These are phyloP conservation scores for Aureobasidium vineae DNA, from an alignment of 2,329 filamentous ascomycete genomes.

Conservation along the genomic window DNA sequence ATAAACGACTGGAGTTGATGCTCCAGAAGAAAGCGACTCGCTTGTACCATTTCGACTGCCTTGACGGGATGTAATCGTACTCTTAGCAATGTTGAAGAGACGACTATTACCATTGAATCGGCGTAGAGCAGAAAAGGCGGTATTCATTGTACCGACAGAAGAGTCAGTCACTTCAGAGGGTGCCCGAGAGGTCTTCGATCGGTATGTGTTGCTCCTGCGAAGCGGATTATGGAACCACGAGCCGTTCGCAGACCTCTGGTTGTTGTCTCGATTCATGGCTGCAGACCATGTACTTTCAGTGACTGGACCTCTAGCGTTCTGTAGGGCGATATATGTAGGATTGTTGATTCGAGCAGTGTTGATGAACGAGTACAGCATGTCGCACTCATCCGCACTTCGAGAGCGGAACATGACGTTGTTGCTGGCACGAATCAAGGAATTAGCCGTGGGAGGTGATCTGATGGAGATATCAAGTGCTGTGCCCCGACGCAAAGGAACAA, in stretches of 20 bases:
- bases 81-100: conserved; percentile 79
- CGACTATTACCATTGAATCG: conserved; percentile 68
- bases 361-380: conserved; percentile 78
- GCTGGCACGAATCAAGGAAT: conserved; percentile 65
- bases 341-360: conserved; percentile 90
- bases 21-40: conserved; percentile 58
- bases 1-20: conserved; percentile 37
- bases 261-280: conserved; percentile 53
- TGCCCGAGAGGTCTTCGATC: conserved; percentile 53
- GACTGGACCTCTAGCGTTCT: conserved; percentile 65
- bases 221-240: conserved; percentile 57
- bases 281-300: conserved; percentile 51
- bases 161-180: conserved; percentile 66
- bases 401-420: conserved; percentile 92
- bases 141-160: conserved; percentile 72
- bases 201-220: conserved; percentile 54
- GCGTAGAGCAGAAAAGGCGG: conserved; percentile 74
- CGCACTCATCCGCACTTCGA: conserved; percentile 71
- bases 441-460: conserved; percentile 73
- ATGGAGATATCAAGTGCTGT: conserved; percentile 94
- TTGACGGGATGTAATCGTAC: conserved; percentile 63
- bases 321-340: conserved; percentile 77
- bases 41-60: conserved; percentile 54
- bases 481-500: conserved; percentile 85
- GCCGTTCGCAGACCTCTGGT: conserved; percentile 42